Conservation (phyloP, 192 early-diverging fungal genomes). For the Entomortierella beljakovae region DNA sequence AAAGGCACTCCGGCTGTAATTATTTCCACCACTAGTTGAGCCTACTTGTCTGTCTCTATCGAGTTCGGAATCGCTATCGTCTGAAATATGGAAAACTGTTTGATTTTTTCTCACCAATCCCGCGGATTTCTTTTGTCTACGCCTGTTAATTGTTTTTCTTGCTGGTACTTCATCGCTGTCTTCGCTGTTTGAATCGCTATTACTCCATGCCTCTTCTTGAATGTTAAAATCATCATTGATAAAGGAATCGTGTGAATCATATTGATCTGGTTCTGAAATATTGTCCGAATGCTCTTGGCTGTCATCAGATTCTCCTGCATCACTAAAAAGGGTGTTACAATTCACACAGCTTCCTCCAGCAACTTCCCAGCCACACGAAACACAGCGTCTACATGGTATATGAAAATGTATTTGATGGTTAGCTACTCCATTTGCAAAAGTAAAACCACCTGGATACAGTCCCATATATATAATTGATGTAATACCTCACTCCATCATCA, state of each 20-base stretch:
- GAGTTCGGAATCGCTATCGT: background rate
- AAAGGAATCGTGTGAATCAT: constrained; percentile 49
- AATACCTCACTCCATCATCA: constrained; percentile 56
- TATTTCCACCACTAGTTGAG: background rate
- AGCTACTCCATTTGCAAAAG: background rate
- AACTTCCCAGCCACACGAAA: constrained; percentile 46
- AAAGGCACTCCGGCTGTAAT: background rate
- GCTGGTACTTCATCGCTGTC: background rate
- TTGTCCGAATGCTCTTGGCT: constrained; percentile 30
- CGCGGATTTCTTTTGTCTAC: background rate
- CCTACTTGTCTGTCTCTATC: background rate
- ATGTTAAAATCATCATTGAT: constrained; percentile 8
- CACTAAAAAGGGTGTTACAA: constrained; percentile 41
- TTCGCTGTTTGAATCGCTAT: background rate
- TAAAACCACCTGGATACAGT: background rate
- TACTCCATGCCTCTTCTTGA: background rate
- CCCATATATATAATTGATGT: background rate
- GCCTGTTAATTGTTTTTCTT: background rate
- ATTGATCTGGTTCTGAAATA: constrained; percentile 35
- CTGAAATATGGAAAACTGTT: background rate
- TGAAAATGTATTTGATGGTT: background rate
- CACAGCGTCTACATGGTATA: constrained; percentile 29
- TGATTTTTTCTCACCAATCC: background rate
- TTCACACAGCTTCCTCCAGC: constrained; percentile 22
- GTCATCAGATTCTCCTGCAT: constrained; percentile 26